phyloP scores from a whole-genome alignment of 768 basidiomycete genomes.

The Tulasnella sp. region DNA sequence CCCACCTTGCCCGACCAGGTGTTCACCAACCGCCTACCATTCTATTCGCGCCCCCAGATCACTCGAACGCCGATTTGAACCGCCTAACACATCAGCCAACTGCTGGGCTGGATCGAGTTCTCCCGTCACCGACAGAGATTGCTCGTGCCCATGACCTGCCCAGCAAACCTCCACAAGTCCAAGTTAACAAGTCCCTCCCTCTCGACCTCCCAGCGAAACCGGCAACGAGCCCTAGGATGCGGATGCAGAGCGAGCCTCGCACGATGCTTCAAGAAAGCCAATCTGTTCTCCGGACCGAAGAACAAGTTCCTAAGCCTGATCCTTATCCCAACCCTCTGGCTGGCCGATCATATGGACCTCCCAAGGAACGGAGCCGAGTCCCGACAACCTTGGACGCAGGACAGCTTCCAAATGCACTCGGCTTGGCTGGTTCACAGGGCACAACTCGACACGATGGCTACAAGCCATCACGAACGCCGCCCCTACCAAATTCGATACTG shows the following conservation, averaged over 20 bases:
- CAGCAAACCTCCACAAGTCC: not conserved
- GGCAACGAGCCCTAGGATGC: not conserved
- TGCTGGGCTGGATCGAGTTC: no score
- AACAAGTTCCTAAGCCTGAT: not conserved
- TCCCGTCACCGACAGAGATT: no score
- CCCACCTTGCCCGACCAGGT: no score
- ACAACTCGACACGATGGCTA: not conserved
- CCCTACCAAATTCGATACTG: not conserved
- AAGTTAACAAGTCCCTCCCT: not conserved
- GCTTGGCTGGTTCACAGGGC: not conserved
- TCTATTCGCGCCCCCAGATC: no score
- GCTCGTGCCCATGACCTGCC: no score
- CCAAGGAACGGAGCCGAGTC: not conserved
- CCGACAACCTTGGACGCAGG: not conserved
- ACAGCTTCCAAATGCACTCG: not conserved
- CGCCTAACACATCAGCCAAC: no score
- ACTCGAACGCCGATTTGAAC: no score
- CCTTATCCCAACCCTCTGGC: not conserved
- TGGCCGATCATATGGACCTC: not conserved
- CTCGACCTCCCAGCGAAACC: not conserved
- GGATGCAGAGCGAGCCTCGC: not conserved
- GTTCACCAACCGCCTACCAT: no score
- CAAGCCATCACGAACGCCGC: not conserved
- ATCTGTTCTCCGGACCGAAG: not conserved
- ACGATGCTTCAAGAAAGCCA: not conserved